A percentile compares a stretch with the other conserved stretches of the same genome.
Evolutionary conservation across 306 rosid species (phyloP).

Genomic region (Vigna mungo): DNA sequence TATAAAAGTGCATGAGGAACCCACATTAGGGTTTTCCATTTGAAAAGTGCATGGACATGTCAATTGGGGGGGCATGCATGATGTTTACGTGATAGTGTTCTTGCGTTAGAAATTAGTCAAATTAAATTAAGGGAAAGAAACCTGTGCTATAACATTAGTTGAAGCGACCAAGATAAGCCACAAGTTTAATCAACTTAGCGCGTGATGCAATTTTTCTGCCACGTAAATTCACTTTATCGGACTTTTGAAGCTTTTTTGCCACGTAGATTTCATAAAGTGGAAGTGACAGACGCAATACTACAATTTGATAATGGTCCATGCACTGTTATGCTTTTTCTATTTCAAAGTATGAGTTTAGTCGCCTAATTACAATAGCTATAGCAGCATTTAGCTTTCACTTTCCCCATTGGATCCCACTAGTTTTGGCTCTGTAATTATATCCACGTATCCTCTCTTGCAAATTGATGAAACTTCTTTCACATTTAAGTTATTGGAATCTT

Average conservation of each 20-base stretch:
- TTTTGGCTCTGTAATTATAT: conserved; percentile 13
- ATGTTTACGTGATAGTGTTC: conserved; percentile 19
- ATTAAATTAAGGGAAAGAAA: not conserved
- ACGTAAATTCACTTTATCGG: not conserved
- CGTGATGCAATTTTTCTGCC: not conserved
- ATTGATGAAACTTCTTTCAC: conserved; percentile 24
- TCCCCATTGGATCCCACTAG: conserved; percentile 17
- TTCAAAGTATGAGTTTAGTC: conserved; percentile 31
- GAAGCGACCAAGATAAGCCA: conserved; percentile 21
- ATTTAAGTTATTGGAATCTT: not conserved
- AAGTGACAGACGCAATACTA: not conserved
- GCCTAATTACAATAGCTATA: not conserved
- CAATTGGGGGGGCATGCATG: conserved; percentile 40
- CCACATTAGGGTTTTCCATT: conserved; percentile 30
- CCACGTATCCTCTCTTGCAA: not conserved
- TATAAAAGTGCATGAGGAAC: not conserved
- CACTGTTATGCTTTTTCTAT: not conserved
- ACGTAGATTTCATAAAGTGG: conserved; percentile 4
- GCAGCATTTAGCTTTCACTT: conserved; percentile 4
- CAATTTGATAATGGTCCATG: conserved; percentile 20
- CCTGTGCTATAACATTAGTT: conserved; percentile 1
- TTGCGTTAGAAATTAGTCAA: not conserved
- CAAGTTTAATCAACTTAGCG: not conserved
- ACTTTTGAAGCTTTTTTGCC: not conserved
- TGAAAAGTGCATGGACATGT: conserved; percentile 8